Evolutionary conservation across 2,329 filamentous ascomycete genomes (phyloP), one percentile per base, ranked within the genome.

Genomic region (Fusarium xyrophilum): DNA sequence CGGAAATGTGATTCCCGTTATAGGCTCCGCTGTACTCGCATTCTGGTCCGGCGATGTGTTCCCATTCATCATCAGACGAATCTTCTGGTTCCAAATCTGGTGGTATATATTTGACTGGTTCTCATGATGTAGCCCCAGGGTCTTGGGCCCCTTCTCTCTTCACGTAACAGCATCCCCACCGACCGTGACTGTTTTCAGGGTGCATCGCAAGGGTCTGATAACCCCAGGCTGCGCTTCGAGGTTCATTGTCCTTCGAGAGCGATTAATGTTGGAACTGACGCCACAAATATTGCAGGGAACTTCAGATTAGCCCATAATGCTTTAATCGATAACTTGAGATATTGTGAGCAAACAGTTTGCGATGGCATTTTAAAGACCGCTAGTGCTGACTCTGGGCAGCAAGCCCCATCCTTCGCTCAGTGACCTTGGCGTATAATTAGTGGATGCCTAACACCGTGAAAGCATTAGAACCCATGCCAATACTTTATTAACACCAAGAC

Each of bases 221-320:
- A 6, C 48, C 47, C 70, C 68, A 71, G 12, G 62, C 69, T 12
- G 68, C 66, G 48, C 55, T 58, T 8, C 57, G 52, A 23, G 70
- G 69, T 25, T 77, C 75, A 4, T 51, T 56, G 2, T 40, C 42
- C 7, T 70, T 5, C 74, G 69, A 23, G 62, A 56, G 9, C 75
- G 74, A 17, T 61, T 65, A 30, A 77, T 72, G 42, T 73, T 75
- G 60, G 74, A 76, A n/a, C 71, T 73, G n/a, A 77, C 73, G 30
- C 60, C 60, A 15, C 60, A 62, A 9, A 62, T 30, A 1, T 44
- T 35, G 33, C 60, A 62, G 3, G 27, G 35, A n/a, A 62, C 19
- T 9, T 62, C 60, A 6, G 56, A 62, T 5, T 62, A 61, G 2
- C 59, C 56, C 59, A 62, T 62, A 1, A 2, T 23, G 30, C 5